Evolutionary conservation across 495 filamentous ascomycete species (phyloP), one percentile per base, ranked within the genome.

Genomic region (Aspergillus olivimuriae): DNA sequence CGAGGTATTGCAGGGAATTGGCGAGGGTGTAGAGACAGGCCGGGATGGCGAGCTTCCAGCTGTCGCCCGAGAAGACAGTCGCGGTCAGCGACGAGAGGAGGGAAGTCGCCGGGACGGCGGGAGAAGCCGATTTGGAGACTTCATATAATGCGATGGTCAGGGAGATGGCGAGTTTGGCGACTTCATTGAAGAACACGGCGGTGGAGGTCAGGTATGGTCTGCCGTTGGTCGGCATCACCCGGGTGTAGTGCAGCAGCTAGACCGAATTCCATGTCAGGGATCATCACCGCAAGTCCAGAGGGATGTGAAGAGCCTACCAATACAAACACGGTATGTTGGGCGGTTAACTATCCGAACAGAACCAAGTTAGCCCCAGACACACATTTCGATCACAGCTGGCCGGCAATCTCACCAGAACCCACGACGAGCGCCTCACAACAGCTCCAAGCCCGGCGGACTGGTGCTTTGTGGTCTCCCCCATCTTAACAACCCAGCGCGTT

Each of bases 31-130:
- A 96, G 2, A 97, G 72, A 32, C 79, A 74, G 6, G 89, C 92
- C 0, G 92, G 91, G 28, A 97, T 84, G 4, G 87, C 89, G 49
- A 98, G 59, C 63, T 96, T 96, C 92, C 92, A 98, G 53, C 87
- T 87, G 52, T 98, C 92, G n/a, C 84, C 82, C 2, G 85, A 83
- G 58, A 96, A 95, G 0, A 95, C 82, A 11, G 84, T 78, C 35
- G 72, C 77, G 51, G 77, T 82, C n/a, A 97, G 78, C 48, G 86
- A 81, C 48, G 78, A 78, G 62, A 94, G 82, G 17, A 95, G 75
- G 17, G 84, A 81, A 2, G 86, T 85, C 19, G 83, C 82, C 7
- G 91, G 84, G 37, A 87, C 83, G 4, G 83, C 81, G 4, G 87
- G 79, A 9, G 86, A 79, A 14, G 85, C 72, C 23, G 78, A 81